Evolutionary conservation across 2,329 filamentous ascomycete species (phyloP).

Genomic region (Ustulina deusta): DNA sequence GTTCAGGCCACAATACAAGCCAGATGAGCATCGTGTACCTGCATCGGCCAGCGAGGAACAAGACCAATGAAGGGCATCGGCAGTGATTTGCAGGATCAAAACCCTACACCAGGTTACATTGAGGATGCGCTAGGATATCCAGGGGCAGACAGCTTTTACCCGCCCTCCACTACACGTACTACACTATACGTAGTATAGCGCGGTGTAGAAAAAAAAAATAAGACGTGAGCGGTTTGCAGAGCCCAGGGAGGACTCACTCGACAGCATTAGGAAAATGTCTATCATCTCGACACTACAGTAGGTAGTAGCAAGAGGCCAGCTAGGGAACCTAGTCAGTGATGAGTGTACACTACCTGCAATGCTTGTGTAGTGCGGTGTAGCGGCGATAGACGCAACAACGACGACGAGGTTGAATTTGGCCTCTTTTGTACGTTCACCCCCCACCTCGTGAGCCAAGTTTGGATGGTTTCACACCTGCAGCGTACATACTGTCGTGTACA

Average conservation of each 20-base stretch:
- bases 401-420: not conserved
- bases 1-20: constrained; percentile 20
- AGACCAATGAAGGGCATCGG: constrained; percentile 34
- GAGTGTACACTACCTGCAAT: not conserved
- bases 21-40: constrained; percentile 42
- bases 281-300: too few relatives aligned
- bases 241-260: not conserved
- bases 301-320: not conserved
- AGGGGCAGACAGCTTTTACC: too few relatives aligned
- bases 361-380: not conserved
- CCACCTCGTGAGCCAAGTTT: not conserved
- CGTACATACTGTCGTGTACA: not conserved
- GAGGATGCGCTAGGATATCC: constrained; percentile 25
- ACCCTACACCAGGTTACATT: constrained; percentile 29
- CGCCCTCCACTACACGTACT: not conserved
- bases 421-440: constrained; percentile 2
- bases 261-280: not conserved
- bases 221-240: not conserved
- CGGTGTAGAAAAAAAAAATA: not conserved
- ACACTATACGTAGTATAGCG: not conserved
- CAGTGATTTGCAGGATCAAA: constrained; percentile 35
- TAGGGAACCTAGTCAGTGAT: too few relatives aligned
- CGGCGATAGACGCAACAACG: not conserved
- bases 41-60: constrained; percentile 41
- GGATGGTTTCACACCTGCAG: not conserved